Conservation (phyloP, 2,329 filamentous ascomycete species). For the Trichoderma aggressivum region DNA sequence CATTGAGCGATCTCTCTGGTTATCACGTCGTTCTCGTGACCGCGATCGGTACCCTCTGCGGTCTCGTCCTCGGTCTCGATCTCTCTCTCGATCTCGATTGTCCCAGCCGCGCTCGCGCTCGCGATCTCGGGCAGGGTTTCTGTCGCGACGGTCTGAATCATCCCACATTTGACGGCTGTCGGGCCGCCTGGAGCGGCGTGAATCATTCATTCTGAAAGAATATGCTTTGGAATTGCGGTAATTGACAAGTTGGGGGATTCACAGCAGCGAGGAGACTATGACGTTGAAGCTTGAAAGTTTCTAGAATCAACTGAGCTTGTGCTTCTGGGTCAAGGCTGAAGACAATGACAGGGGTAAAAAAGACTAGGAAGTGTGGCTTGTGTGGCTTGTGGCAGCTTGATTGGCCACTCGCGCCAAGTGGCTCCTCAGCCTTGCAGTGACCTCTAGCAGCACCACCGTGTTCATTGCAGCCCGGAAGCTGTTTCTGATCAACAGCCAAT, state of each 20-base stretch:
- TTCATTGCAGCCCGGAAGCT: background rate
- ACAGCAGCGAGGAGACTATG: background rate
- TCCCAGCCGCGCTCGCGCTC: constrained; percentile 26
- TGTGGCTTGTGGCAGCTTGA: constrained; percentile 11
- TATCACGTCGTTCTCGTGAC: constrained; percentile 28
- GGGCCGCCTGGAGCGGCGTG: constrained; percentile 33
- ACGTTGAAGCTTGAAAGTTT: background rate
- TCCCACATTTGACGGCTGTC: constrained; percentile 64
- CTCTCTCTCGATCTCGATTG: constrained; percentile 27
- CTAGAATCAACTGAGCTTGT: background rate
- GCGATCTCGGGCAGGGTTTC: constrained; percentile 27
- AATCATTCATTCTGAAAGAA: constrained; percentile 32
- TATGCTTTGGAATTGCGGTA: background rate
- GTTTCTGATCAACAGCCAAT: background rate
- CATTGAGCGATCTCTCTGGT: constrained; percentile 36
- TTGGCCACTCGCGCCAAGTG: background rate
- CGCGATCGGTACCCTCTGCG: constrained; percentile 29
- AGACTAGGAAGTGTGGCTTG: background rate
- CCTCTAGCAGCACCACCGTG: constrained; percentile 14
- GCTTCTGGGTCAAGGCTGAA: constrained; percentile 10
- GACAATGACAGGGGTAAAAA: background rate
- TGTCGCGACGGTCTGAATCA: constrained; percentile 43
- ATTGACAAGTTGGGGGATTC: background rate
- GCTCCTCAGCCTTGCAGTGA: constrained; percentile 19
- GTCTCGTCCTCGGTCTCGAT: constrained; percentile 19